phyloP scores from a whole-genome alignment of 2,329 filamentous ascomycete species.

The Cladophialophora chaetospira region DNA sequence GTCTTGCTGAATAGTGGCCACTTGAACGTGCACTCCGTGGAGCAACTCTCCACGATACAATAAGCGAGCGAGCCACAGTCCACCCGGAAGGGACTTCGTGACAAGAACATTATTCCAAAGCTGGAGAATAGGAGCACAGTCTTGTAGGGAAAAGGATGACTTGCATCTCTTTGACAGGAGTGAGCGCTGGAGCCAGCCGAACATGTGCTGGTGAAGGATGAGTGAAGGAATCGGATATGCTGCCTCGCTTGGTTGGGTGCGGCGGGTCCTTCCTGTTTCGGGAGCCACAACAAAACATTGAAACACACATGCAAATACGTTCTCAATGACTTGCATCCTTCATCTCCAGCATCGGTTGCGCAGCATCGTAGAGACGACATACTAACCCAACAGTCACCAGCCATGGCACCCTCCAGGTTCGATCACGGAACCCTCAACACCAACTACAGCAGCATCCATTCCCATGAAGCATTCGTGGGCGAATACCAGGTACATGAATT shows the following conservation, averaged over 20 bases:
- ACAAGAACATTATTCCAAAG: neutral
- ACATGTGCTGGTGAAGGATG: too few species aligned
- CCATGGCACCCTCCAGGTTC: conserved; percentile 29
- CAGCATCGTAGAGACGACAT: conserved; percentile 15
- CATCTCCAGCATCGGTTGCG: conserved; percentile 16
- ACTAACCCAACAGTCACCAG: neutral
- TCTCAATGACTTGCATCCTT: neutral
- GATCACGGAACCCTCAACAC: conserved; percentile 32
- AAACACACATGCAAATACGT: neutral
- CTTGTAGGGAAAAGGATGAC: neutral
- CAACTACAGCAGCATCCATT: conserved; percentile 35
- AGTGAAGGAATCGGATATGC: neutral
- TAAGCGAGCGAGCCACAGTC: neutral
- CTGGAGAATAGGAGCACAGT: neutral
- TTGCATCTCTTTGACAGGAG: too few species aligned
- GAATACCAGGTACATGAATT: conserved; percentile 29
- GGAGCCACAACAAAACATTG: conserved; percentile 8
- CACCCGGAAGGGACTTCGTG: neutral
- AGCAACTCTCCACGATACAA: too few species aligned
- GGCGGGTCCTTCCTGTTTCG: conserved; percentile 5
- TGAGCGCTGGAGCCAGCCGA: too few species aligned
- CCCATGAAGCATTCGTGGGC: conserved; percentile 32
- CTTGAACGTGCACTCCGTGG: too few species aligned
- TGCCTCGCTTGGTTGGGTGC: neutral
- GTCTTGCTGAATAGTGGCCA: neutral